Evolutionary conservation across 768 basidiomycete species (phyloP), one percentile per base, ranked within the genome.

Genomic region (Psilocybe subaeruginosa): DNA sequence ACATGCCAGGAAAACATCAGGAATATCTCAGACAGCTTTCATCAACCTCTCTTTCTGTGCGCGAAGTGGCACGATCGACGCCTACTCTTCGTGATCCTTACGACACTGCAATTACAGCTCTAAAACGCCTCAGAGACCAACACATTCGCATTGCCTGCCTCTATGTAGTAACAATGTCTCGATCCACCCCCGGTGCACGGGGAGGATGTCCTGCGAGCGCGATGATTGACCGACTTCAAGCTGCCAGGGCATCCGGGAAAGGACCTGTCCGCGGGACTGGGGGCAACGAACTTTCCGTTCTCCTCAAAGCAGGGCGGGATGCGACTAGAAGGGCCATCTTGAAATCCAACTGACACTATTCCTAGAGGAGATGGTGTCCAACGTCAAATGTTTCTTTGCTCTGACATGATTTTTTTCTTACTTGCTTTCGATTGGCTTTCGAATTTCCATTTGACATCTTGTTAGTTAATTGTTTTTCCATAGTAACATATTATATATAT

Each of bases 1-100:
- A 99, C 76, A 99, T 99, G 97, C 96, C 97, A 0, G 90, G 91
- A 12, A 85, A 84, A 56, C 97, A 98, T 76, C 88, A 92, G 46
- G 86, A 89, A 49, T 99, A 95, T 77, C 84, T 99, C 57, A 73
- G 76, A 23, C 84, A 87, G 67, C 82, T 99, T 39, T 78, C 84
- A 1, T 75, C 79, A 11, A 78, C 82, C 55, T 82, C 85, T 12
- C 87, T 77, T n/a, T 80, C 87, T 19, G 68, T 93, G 54, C 85
- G 92, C 23, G 81, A 85, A 39, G 74, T 88, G 33, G 90, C 87
- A 1, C 79, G 80, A 59, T 71, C 74, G 46, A 85, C 81, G 12
- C 84, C 88, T 5, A 77, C 80, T 3, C 76, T 93, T 39, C 84
- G 82, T 39, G 88, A 87, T 45, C 82, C 91, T 31, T 99, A 96